phyloP scores from a whole-genome alignment of 768 basidiomycete species.

The Hirschioporus abietinus region DNA sequence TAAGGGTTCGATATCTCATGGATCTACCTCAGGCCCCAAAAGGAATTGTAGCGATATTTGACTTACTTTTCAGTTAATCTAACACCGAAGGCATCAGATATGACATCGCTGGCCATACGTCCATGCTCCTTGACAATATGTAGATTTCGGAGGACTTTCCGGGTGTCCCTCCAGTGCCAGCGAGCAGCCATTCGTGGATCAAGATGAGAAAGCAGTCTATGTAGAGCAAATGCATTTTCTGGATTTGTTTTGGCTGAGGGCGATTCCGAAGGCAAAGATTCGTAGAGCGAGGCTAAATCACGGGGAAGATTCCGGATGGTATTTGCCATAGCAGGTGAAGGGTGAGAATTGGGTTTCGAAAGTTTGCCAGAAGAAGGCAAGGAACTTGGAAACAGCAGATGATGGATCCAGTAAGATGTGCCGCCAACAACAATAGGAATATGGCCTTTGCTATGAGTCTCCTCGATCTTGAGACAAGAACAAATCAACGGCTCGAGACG shows the following conservation, averaged over 20 bases:
- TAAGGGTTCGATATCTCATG: constrained; percentile 73
- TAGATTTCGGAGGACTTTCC: constrained; percentile 82
- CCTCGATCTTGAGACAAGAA: constrained; percentile 53
- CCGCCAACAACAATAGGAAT: constrained; percentile 93
- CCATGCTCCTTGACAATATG: constrained; percentile 71
- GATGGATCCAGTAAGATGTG: constrained; percentile 96
- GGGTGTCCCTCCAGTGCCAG: constrained; percentile 96
- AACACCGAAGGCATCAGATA: constrained; percentile 32
- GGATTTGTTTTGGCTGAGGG: constrained; percentile 53
- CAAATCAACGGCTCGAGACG: constrained; percentile 1
- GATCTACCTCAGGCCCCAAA: neutral
- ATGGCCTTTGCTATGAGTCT: constrained; percentile 54
- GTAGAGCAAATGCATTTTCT: constrained; percentile 54
- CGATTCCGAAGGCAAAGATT: constrained; percentile 52
- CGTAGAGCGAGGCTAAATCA: constrained; percentile 44
- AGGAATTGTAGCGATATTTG: neutral
- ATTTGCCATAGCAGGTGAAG: constrained; percentile 34
- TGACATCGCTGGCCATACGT: constrained; percentile 59
- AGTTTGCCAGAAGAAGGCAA: constrained; percentile 32
- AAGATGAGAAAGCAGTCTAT: constrained; percentile 58
- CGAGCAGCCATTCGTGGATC: constrained; percentile 71
- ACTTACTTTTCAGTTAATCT: constrained; percentile 16
- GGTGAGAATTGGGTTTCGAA: constrained; percentile 1
- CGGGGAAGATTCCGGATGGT: constrained; percentile 41
- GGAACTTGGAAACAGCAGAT: constrained; percentile 85